phyloP scores from a whole-genome alignment of 176 grass and related monocot genomes.

The Rhynchospora tenuis region DNA sequence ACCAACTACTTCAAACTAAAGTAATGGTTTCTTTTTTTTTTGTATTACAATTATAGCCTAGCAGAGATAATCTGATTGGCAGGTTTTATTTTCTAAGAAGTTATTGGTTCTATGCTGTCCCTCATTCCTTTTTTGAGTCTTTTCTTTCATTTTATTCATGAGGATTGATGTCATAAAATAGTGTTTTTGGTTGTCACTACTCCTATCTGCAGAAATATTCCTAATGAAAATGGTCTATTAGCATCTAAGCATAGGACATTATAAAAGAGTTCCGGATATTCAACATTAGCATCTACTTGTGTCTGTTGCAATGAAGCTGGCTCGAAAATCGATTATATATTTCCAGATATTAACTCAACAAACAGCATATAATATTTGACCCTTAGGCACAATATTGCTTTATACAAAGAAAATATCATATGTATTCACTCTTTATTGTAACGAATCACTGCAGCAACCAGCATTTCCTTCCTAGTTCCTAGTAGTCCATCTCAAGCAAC shows the following conservation, averaged over 20 bases:
- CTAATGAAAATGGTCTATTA: too few relatives aligned
- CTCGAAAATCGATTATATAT: background rate
- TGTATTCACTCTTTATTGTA: background rate
- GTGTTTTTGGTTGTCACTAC: background rate
- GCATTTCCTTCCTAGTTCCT: background rate
- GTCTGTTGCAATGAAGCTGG: background rate
- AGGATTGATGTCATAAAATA: background rate
- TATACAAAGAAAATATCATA: background rate
- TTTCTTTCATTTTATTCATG: background rate
- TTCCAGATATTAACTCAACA: background rate
- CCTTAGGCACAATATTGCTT: background rate
- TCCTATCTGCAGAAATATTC: background rate
- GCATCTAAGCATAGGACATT: too few relatives aligned
- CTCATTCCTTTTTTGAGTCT: background rate
- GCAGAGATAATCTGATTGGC: background rate
- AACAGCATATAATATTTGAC: background rate
- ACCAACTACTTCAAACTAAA: background rate
- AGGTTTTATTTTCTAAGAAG: background rate
- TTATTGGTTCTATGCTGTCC: background rate
- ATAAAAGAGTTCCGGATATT: background rate
- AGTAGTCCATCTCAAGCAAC: background rate
- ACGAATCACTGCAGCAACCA: background rate
- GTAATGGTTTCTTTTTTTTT: background rate
- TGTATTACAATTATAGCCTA: background rate
- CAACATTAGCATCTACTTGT: background rate